phyloP scores from a whole-genome alignment of 1,284 basidiomycete species.

The Ceratorhiza oryzae-sativae region DNA sequence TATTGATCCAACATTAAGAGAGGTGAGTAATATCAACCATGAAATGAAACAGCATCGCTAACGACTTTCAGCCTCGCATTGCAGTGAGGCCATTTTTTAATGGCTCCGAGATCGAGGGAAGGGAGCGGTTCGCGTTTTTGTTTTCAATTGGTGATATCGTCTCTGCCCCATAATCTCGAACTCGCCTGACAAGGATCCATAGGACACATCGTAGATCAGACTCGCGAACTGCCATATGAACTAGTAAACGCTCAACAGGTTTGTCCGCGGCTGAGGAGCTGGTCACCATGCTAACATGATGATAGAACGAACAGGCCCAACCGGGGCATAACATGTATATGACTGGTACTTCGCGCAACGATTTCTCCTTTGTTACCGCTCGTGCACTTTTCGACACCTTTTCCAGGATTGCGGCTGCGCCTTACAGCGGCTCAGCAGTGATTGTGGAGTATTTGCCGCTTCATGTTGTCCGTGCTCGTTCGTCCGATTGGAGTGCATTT shows the following conservation, averaged over 20 bases:
- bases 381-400: constrained; percentile 17
- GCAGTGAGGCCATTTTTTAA: constrained; percentile 30
- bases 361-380: background rate
- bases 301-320: constrained; percentile 28
- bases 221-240: constrained; percentile 21
- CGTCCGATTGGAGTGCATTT: constrained; percentile 15
- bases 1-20: background rate
- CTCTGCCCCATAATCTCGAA: background rate
- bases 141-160: background rate
- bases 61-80: constrained; percentile 10
- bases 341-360: constrained; percentile 22
- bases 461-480: constrained; percentile 15
- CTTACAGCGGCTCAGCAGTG: background rate
- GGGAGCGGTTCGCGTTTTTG: background rate
- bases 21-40: constrained; percentile 7
- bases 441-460: constrained; percentile 25
- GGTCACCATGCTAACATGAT: background rate
- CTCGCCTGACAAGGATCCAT: background rate
- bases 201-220: constrained; percentile 18
- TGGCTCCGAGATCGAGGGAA: constrained; percentile 10
- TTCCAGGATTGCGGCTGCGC: constrained; percentile 3
- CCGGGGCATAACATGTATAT: constrained; percentile 31
- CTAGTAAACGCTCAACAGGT: constrained; percentile 29
- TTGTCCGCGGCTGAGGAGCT: background rate
- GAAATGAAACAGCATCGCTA: too few species aligned